Percentiles rank a stretch among this genome's conserved stretches.
Conservation (phyloP, 768 basidiomycete genomes). For the Pleurotus djamor region DNA sequence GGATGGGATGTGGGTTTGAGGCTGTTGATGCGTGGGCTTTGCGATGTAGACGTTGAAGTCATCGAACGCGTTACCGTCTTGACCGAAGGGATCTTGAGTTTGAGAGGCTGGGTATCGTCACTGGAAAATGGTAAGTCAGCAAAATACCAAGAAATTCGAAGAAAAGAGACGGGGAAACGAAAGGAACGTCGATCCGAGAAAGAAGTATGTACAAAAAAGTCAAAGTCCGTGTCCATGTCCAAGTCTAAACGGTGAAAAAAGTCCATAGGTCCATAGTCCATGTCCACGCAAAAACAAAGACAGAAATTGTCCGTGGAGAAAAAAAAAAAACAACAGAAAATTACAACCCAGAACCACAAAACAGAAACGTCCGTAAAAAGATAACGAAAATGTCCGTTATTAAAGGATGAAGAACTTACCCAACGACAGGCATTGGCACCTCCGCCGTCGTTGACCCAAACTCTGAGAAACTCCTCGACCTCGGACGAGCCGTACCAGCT, state of each 20-base stretch:
- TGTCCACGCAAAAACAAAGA: too few species aligned
- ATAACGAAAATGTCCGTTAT: background rate
- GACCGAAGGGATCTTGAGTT: constrained; percentile 20
- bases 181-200: background rate
- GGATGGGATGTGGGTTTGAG: constrained; percentile 14
- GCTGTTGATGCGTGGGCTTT: constrained; percentile 6
- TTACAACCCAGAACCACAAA: background rate
- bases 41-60: constrained; percentile 10
- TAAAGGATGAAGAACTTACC: constrained; percentile 21
- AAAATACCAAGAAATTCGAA: background rate
- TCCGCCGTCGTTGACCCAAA: constrained; percentile 44
- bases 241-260: too few species aligned
- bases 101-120: constrained; percentile 16
- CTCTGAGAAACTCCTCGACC: constrained; percentile 78
- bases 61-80: constrained; percentile 6
- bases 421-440: constrained; percentile 22
- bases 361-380: background rate
- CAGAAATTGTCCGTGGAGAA: too few species aligned
- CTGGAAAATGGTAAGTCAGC: constrained; percentile 14
- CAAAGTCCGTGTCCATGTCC: too few species aligned
- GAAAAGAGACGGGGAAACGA: background rate
- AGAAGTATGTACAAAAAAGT: too few species aligned
- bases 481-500: constrained; percentile 49
- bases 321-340: too few species aligned
- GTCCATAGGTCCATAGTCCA: too few species aligned